Evolutionary conservation across 2,329 filamentous ascomycete species (phyloP), one percentile per base, ranked within the genome.

Genomic region (Pseudopithomyces chartarum): DNA sequence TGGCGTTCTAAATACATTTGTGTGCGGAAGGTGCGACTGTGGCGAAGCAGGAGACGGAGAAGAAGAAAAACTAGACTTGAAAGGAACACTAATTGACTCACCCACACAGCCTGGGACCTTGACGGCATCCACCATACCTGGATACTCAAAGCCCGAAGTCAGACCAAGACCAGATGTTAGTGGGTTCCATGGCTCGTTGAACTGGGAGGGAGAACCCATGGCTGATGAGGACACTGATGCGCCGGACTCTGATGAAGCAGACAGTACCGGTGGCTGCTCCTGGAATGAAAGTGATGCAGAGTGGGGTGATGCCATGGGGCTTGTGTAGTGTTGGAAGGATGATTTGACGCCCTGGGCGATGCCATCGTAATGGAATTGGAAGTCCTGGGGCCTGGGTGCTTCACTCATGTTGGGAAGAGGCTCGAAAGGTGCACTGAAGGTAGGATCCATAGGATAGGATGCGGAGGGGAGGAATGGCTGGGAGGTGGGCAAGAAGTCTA

Each of bases 101-200:
- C 80, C 80, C 67, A 82, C 78, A 73, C 77, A 82, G 47, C 75
- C 76, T 39, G 69, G 59, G 26, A 62, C 63, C 71, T 81, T 81
- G 57, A 80, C 75, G 44, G 71, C 73, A 39, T 78, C 77, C 43
- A 80, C 73, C 56, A 84, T 80, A 33, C 65, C 70, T 5, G 84
- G 80, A 56, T 80, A 80, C 50, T 84, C 78, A 69, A 86, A 85
- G 47, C 83, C 76, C 67, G 90, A 84, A 39, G 82, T 78, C 68
- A 89, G 79, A 49, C 82, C 84, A 34, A 90, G 77, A 52, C 82
- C 82, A 50, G 84, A 65, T 55, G 52, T 23, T 84, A 84, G 61
- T 83, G 84, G 60, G 74, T 76, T 50, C 88, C 90, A 51, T 79
- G 84, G 54, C 76, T 87, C 56, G 81, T 82, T 57, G 83, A 86